A percentile compares a stretch with the other conserved stretches of the same genome.
phyloP scores from a whole-genome alignment of 2,329 filamentous ascomycete species.

The Boeremia lycopersici region DNA sequence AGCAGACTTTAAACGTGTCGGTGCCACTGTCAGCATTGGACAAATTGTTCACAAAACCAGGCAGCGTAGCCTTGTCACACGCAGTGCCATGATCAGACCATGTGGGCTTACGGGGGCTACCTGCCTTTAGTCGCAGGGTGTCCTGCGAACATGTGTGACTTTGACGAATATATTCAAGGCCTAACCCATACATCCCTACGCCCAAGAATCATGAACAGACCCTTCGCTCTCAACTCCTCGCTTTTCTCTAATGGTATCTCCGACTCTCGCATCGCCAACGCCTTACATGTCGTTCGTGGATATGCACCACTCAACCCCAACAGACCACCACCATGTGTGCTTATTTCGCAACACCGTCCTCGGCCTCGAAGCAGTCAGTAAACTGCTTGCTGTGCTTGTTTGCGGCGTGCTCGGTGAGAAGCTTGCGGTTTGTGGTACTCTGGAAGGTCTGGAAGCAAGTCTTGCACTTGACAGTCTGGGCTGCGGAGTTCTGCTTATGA shows the following conservation, averaged over 20 bases:
- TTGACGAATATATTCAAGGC: slow-evolving; percentile 7
- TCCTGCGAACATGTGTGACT: background rate
- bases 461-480: slow-evolving; percentile 77
- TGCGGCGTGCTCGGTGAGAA: slow-evolving; percentile 71
- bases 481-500: slow-evolving; percentile 68
- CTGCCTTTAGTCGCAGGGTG: background rate
- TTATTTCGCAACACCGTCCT: slow-evolving; percentile 41
- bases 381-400: slow-evolving; percentile 80
- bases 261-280: slow-evolving; percentile 25
- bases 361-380: slow-evolving; percentile 67
- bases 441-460: slow-evolving; percentile 80
- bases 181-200: slow-evolving; percentile 8
- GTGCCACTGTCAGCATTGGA: no score
- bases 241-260: slow-evolving; percentile 29
- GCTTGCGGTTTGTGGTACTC: slow-evolving; percentile 74
- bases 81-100: background rate
- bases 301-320: background rate
- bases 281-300: slow-evolving; percentile 10
- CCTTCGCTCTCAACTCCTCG: no score
- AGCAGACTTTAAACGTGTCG: no score
- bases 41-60: no score
- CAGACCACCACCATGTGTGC: background rate
- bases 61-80: background rate
- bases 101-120: background rate
- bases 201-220: slow-evolving; percentile 13